Conservation (phyloP, 331 rosid species). For the Acacia pycnantha region DNA sequence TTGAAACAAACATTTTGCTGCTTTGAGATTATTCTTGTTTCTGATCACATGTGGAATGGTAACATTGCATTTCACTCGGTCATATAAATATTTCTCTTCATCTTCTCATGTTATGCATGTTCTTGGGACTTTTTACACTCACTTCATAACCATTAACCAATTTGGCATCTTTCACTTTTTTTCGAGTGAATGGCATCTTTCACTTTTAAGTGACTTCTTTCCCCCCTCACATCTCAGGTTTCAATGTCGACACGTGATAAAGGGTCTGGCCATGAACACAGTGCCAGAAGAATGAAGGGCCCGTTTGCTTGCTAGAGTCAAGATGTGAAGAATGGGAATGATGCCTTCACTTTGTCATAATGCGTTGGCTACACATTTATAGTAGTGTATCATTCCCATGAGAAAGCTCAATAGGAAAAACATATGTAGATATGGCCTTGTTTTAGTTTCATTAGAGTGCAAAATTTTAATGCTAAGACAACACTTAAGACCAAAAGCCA, state of each 20-base stretch:
- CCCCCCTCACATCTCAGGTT: slow-evolving; percentile 61
- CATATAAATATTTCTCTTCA: slow-evolving; percentile 2
- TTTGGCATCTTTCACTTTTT: not conserved
- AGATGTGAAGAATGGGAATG: not conserved
- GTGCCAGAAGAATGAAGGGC: slow-evolving; percentile 58
- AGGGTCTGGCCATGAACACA: slow-evolving; percentile 65
- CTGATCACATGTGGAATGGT: not conserved
- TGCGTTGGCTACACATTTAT: not conserved
- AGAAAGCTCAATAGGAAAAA: not conserved
- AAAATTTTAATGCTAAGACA: not conserved
- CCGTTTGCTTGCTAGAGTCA: not conserved
- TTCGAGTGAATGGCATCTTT: not conserved
- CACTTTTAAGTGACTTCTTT: slow-evolving; percentile 4
- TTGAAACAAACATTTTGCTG: slow-evolving; percentile 17
- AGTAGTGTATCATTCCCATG: not conserved
- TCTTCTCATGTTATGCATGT: slow-evolving; percentile 6
- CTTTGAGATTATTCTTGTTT: slow-evolving; percentile 11
- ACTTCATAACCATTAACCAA: not conserved
- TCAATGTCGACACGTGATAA: slow-evolving; percentile 89
- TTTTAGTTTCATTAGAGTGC: slow-evolving; percentile 15
- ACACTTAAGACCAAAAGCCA: not conserved
- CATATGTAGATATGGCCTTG: slow-evolving; percentile 20
- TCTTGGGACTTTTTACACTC: slow-evolving; percentile 1
- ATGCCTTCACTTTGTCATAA: not conserved
- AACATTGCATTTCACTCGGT: not conserved